Percentiles rank a stretch among this genome's conserved stretches.
Evolutionary conservation across 1,139 yeast genomes (phyloP).

Genomic region (Zygosaccharomyces sapae): DNA sequence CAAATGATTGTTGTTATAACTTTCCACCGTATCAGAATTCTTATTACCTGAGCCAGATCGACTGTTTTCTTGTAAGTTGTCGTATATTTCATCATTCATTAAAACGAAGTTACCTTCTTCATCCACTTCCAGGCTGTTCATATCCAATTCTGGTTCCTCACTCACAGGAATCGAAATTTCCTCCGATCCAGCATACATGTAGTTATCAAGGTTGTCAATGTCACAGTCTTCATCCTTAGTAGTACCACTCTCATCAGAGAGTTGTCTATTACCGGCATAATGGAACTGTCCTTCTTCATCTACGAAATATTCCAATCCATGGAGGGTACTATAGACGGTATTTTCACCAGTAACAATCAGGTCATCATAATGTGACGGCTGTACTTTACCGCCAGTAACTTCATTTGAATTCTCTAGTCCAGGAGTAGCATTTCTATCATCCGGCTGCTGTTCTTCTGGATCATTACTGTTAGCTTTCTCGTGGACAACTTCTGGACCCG

Average conservation of each 20-base stretch:
- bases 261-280: slow-evolving; percentile 20
- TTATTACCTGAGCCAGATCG: slow-evolving; percentile 11
- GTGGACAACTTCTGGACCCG: neutral
- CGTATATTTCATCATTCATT: slow-evolving; percentile 14
- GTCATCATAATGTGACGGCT: slow-evolving; percentile 13
- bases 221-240: slow-evolving; percentile 10
- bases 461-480: neutral
- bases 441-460: neutral
- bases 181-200: slow-evolving; percentile 13
- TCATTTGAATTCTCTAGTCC: neutral
- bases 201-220: slow-evolving; percentile 12
- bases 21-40: slow-evolving; percentile 22
- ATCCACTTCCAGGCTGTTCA: slow-evolving; percentile 21
- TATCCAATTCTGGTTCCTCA: slow-evolving; percentile 9
- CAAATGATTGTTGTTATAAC: slow-evolving; percentile 21
- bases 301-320: slow-evolving; percentile 24
- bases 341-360: slow-evolving; percentile 21
- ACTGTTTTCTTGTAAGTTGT: slow-evolving; percentile 7
- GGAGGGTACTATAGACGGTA: slow-evolving; percentile 22
- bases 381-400: neutral
- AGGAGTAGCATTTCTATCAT: neutral
- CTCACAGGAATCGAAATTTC: slow-evolving; percentile 8
- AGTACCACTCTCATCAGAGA: slow-evolving; percentile 12
- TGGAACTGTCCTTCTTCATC: slow-evolving; percentile 27
- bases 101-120: slow-evolving; percentile 24